Base-by-base conservation (phyloP, 2,329 filamentous ascomycete species). In the Fusarium abutilonis region DNA sequence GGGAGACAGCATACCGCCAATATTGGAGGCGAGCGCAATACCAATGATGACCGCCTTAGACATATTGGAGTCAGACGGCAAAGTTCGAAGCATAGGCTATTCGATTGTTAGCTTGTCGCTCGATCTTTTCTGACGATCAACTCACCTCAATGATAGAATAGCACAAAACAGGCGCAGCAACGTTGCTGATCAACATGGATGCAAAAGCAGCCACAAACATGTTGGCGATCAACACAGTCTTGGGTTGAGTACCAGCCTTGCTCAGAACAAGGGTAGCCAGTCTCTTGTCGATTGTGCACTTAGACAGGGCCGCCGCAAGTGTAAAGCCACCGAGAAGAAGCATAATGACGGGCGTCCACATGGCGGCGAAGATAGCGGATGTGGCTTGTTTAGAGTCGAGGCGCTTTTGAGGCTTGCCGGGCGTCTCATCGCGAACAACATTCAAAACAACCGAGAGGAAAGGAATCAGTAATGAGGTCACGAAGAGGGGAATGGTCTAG, bases 301-400 rank as follows among this genome's bases (percentile, higher is more conserved):
- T 99, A 44, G 93, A 97, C 52, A 99, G 79, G 0, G 95, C 96
- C 0, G 95, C 95, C 9, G 95, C 95, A 50, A 99, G 89, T 3
- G 95, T 97, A 73, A 99, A 99, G 29, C 95, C 95, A 67, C 95
- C 95, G 1, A 99, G 87, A 19, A 99, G 82, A 14, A 99, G 86
- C 95, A 99, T 98, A 68, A 99, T 99, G 52, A 99, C 95, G 0
- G 95, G 94, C 4, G 94, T 97, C 95, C 95, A 99, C 95, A 99
- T 99, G 23, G 95, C 89, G 5, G 92, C 84, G 70, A 99, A 98
- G 55, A 97, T 90, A 70, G 90, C 94, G 26, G 85, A 82, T 0
- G 94, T 92, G 0, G 95, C 93, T 39, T 87, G 84, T 74, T 93
- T 93, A 4, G 93, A 86, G n/a, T 85, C 83, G 7, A 99, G 82